phyloP scores from a whole-genome alignment of 208 protist genomes.

The Histomonas meleagridis region DNA sequence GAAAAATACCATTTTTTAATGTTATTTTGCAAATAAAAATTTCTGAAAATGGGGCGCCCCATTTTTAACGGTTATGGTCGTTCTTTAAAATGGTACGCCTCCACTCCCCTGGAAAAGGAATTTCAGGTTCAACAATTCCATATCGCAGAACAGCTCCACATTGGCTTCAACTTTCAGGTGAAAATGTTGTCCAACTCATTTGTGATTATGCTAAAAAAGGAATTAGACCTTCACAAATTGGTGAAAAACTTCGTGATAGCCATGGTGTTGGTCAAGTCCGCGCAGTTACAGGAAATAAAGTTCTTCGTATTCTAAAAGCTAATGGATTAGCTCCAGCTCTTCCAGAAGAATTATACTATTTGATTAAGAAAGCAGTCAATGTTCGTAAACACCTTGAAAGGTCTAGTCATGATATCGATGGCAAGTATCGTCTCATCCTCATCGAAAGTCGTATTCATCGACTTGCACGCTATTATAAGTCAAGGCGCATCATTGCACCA shows the following conservation, averaged over 20 bases:
- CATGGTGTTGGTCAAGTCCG: conserved; percentile 94
- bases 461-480: conserved; percentile 95
- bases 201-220: conserved; percentile 94
- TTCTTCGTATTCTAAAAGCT: conserved; percentile 97
- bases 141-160: conserved; percentile 88
- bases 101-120: conserved; percentile 64
- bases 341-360: conserved; percentile 98
- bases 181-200: conserved; percentile 75
- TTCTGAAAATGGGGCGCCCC: no score
- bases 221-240: conserved; percentile 93
- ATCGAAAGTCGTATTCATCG: conserved; percentile 98
- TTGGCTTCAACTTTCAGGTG: conserved; percentile 80
- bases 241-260: conserved; percentile 94
- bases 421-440: conserved; percentile 98
- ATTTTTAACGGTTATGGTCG: no score
- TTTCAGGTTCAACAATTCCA: conserved; percentile 71
- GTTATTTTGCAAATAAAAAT: no score
- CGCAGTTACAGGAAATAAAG: conserved; percentile 93
- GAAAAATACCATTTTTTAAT: no score
- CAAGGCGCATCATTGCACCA: conserved; percentile 64
- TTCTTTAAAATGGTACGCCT: conserved; percentile 96
- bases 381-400: conserved; percentile 98
- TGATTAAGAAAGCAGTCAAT: conserved; percentile 97
- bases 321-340: conserved; percentile 94
- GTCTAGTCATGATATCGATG: conserved; percentile 88